Evolutionary conservation across 1,139 yeast genomes (phyloP).

Genomic region (Lodderomyces jiufengensis): DNA sequence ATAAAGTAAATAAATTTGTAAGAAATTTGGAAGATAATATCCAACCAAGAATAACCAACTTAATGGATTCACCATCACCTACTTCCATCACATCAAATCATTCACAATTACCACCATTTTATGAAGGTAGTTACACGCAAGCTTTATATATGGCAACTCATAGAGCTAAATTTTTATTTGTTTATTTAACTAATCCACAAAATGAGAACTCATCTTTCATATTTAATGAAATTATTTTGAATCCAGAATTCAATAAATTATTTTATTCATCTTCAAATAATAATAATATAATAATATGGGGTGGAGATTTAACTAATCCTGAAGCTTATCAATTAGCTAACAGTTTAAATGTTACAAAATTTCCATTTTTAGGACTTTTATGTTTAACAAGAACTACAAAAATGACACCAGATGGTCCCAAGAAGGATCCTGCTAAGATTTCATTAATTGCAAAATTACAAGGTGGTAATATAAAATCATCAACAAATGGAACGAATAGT

Average conservation of each 20-base stretch:
- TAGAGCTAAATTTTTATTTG: slow-evolving; percentile 65
- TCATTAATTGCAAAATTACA: slow-evolving; percentile 65
- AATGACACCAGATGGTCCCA: slow-evolving; percentile 60
- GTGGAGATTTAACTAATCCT: slow-evolving; percentile 75
- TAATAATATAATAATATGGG: slow-evolving; percentile 69
- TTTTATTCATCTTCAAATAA: slow-evolving; percentile 31
- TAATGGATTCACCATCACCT: slow-evolving; percentile 5
- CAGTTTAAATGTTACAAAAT: slow-evolving; percentile 65
- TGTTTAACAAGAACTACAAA: slow-evolving; percentile 53
- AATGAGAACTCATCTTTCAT: slow-evolving; percentile 61
- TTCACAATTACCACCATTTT: slow-evolving; percentile 42
- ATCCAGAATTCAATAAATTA: slow-evolving; percentile 49
- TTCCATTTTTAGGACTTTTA: slow-evolving; percentile 75
- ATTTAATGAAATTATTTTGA: slow-evolving; percentile 53
- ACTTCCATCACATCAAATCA: neutral
- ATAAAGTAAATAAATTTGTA: slow-evolving; percentile 32
- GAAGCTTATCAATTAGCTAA: slow-evolving; percentile 86
- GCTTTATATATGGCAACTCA: slow-evolving; percentile 67
- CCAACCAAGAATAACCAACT: slow-evolving; percentile 16
- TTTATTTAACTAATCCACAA: slow-evolving; percentile 70
- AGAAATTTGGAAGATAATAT: slow-evolving; percentile 36
- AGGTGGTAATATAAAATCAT: slow-evolving; percentile 37
- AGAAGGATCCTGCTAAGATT: slow-evolving; percentile 50
- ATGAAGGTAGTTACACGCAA: slow-evolving; percentile 73
- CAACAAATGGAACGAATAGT: slow-evolving; percentile 5